Conservation (phyloP, 2,329 filamentous ascomycete species). For the Aspergillus fischeri region DNA sequence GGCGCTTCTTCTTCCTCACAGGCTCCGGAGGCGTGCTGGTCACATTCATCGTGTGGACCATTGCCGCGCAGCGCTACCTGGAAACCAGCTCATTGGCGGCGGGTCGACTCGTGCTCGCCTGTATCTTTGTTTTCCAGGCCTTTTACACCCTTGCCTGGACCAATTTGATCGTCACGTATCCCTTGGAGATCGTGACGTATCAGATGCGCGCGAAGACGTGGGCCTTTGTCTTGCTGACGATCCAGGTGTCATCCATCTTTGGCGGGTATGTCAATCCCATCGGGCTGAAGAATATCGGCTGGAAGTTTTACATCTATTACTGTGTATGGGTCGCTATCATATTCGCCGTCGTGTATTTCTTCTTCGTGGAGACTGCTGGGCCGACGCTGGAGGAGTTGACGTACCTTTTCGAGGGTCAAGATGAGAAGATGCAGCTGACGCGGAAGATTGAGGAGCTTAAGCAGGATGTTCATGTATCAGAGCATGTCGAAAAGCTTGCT, state of each 20-base stretch:
- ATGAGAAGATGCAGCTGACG: background rate
- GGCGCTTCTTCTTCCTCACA: slow-evolving; percentile 41
- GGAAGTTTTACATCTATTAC: slow-evolving; percentile 27
- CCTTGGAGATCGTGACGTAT: slow-evolving; percentile 41
- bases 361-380: slow-evolving; percentile 32
- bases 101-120: slow-evolving; percentile 36
- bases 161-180: slow-evolving; percentile 42
- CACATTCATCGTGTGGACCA: slow-evolving; percentile 48
- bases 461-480: background rate
- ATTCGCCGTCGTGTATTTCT: slow-evolving; percentile 32
- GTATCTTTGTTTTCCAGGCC: slow-evolving; percentile 42
- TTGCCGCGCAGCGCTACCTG: slow-evolving; percentile 44
- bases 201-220: slow-evolving; percentile 43
- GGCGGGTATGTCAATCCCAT: slow-evolving; percentile 26
- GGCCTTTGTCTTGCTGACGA: slow-evolving; percentile 40
- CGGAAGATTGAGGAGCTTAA: background rate
- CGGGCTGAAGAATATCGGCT: slow-evolving; percentile 20
- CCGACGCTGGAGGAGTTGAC: slow-evolving; percentile 37
- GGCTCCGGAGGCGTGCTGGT: slow-evolving; percentile 35
- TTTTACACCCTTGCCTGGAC: slow-evolving; percentile 46
- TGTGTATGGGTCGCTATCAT: slow-evolving; percentile 26
- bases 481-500: background rate
- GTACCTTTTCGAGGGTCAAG: slow-evolving; percentile 16
- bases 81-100: slow-evolving; percentile 22
- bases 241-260: slow-evolving; percentile 20